These are phyloP conservation scores for Talaromyces adpressus DNA, from an alignment of 495 filamentous ascomycete species.

Conservation along the genomic window DNA sequence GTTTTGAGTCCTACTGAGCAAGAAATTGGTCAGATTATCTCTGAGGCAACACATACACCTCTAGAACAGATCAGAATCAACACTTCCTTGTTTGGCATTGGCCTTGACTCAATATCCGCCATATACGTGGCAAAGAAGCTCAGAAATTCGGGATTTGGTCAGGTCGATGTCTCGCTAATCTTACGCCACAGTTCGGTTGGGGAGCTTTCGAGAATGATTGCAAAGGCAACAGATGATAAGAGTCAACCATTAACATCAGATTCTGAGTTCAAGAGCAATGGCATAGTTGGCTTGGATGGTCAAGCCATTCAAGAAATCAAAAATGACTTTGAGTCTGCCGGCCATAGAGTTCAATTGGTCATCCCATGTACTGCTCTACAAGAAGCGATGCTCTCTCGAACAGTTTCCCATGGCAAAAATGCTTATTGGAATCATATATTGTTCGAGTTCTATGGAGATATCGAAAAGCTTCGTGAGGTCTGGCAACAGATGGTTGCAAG, in stretches of 20 bases:
- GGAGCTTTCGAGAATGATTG: slow-evolving; percentile 40
- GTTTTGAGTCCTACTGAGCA: slow-evolving; percentile 30
- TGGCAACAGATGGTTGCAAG: slow-evolving; percentile 47
- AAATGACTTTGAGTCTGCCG: slow-evolving; percentile 16
- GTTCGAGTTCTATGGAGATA: slow-evolving; percentile 37
- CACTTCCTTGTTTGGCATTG: slow-evolving; percentile 55
- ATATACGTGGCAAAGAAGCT: slow-evolving; percentile 56
- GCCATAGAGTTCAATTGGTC: slow-evolving; percentile 40
- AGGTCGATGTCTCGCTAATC: slow-evolving; percentile 54
- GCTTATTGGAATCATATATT: slow-evolving; percentile 52
- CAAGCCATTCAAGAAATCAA: slow-evolving; percentile 10
- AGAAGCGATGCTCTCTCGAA: slow-evolving; percentile 68
- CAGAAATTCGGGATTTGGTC: slow-evolving; percentile 26
- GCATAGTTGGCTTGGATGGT: slow-evolving; percentile 11
- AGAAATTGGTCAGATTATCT: slow-evolving; percentile 43
- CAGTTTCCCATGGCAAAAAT: slow-evolving; percentile 21
- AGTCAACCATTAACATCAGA: background rate
- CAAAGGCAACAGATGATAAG: background rate
- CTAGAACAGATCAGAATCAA: slow-evolving; percentile 33
- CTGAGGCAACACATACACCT: slow-evolving; percentile 38
- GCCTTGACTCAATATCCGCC: slow-evolving; percentile 75
- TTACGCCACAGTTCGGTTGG: slow-evolving; percentile 53
- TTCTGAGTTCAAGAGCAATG: background rate
- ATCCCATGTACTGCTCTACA: slow-evolving; percentile 78
- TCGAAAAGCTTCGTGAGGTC: slow-evolving; percentile 27